Evolutionary conservation across 176 grass and related monocot species (phyloP), one percentile per base, ranked within the genome.

Genomic region (Musa beccarii): DNA sequence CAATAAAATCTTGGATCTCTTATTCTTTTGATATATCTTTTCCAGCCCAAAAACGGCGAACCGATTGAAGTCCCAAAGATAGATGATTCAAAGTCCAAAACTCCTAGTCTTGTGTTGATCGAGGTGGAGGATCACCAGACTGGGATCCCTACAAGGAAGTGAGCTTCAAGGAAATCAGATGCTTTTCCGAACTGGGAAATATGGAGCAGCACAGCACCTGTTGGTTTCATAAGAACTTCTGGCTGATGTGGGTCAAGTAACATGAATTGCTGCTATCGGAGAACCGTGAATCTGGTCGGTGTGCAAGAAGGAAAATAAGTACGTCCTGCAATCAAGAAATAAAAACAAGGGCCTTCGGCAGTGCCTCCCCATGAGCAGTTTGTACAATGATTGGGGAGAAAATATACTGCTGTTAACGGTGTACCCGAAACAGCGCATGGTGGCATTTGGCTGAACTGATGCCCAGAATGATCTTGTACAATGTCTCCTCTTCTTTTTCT

Each of bases 361-460:
- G 28, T 11, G 10, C 69, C 79, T 89, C 86, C 82, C 86, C 81
- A 83, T 53, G 92, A 96, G 86, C 61, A 87, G 43, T 8, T 43
- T 23, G 25, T 82, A 83, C 88, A 71, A 81, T 89, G 92, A 89
- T 74, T 89, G 92, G 86, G 88, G 80, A 77, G 56, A 83, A 65
- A 54, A 61, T 79, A 79, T 50, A 0, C 63, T 26, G 63, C 63
- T 66, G 10, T 3, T 26, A 11, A 1, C 24, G 26, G 63, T 11
- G 6, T 28, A 10, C 10, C 57, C 19, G 0, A 9, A 43, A 43
- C 34, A 6, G 34, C 34, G 34, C 34, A 43, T 43, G 34, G 34
- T 20, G 57, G 14, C 57, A 21, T 7, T n/a, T 61, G 21, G 22
- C 63, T 28, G 23, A 10, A 66, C 26, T 66, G 8, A 66, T 26